Evolutionary conservation across 2,329 filamentous ascomycete species (phyloP).

Genomic region (Penicillium sp.): DNA sequence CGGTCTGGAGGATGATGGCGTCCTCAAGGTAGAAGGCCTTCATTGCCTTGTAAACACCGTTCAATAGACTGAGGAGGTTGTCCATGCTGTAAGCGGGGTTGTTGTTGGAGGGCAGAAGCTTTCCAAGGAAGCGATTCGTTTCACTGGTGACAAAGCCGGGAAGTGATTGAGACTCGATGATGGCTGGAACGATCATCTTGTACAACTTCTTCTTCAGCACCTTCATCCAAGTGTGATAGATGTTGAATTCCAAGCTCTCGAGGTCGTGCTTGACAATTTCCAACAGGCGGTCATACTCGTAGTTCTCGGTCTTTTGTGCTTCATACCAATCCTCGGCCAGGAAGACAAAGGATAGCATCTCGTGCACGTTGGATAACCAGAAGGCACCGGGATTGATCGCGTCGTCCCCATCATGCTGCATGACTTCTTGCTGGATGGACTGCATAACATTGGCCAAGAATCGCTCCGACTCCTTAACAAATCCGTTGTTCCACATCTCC

Average conservation of each 20-base stretch:
- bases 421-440: slow-evolving; percentile 97
- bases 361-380: slow-evolving; percentile 98
- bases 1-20: slow-evolving; percentile 86
- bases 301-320: slow-evolving; percentile 97
- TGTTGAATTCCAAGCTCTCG: slow-evolving; percentile 98
- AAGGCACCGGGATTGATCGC: slow-evolving; percentile 95
- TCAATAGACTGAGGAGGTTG: slow-evolving; percentile 86
- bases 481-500: slow-evolving; percentile 99
- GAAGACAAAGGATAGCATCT: slow-evolving; percentile 99
- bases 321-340: slow-evolving; percentile 99
- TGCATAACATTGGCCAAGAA: slow-evolving; percentile 99
- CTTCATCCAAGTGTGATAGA: slow-evolving; percentile 99
- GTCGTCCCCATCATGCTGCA: slow-evolving; percentile 96
- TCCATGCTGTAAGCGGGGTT: slow-evolving; percentile 98
- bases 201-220: slow-evolving; percentile 97
- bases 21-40: slow-evolving; percentile 97
- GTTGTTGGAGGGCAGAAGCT: slow-evolving; percentile 82
- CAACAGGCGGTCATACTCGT: slow-evolving; percentile 91
- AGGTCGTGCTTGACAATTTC: slow-evolving; percentile 99
- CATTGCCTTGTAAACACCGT: slow-evolving; percentile 97
- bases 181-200: slow-evolving; percentile 99
- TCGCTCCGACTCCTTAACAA: slow-evolving; percentile 96
- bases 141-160: slow-evolving; percentile 98
- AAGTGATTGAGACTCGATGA: slow-evolving; percentile 96
- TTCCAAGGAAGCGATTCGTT: slow-evolving; percentile 94